Base-by-base conservation (phyloP, 257 asterid species). In the Jaltomata sinuosa region DNA sequence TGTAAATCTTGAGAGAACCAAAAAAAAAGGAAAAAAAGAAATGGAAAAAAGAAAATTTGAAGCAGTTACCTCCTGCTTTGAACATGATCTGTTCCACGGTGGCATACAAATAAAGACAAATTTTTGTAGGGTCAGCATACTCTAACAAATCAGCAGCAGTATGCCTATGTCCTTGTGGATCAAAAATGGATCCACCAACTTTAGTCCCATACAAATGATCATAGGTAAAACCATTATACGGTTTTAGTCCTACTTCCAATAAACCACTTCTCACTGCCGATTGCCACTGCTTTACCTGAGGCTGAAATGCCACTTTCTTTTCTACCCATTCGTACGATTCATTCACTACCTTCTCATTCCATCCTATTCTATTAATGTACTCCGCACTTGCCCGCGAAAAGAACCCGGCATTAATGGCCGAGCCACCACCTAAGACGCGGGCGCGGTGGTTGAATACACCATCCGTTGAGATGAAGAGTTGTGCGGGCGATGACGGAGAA, bases 351-450 rank as follows among this genome's bases (percentile, higher is more conserved):
- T 8, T 69, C 18, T 88, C 87, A 36, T 93, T 92, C 99, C 97
- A 95, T 59, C 97, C 94, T 31, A 47, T 67, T 49, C 79, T 86
- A 38, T 1, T 22, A 22, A 89, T 86, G 86, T 87, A 91, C 22
- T 49, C 89, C 0, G 0, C 0, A 83, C 91, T 85, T 0, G 99
- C 98, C 83, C 94, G 82, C 1, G 95, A 72, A 90, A 86, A 94
- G 89, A 94, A 96, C 31, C 99, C 99, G 0, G 95, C 98, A 82
- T 96, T 96, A 80, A 96, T 79, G 67, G 97, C 93, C 11, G 97
- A 88, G 81, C 97, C 86, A 2, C 99, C 99, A 27, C 98, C 99
- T 45, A 95, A 54, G 1, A 95, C 89, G 16, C 98, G 93, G 6
- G 86, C 97, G 0, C 99, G 92, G 91, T 91, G 93, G 92, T 92